These are phyloP conservation scores for Nymphaea thermarum DNA, from an alignment of 164 flowering plant genomes.

Conservation along the genomic window DNA sequence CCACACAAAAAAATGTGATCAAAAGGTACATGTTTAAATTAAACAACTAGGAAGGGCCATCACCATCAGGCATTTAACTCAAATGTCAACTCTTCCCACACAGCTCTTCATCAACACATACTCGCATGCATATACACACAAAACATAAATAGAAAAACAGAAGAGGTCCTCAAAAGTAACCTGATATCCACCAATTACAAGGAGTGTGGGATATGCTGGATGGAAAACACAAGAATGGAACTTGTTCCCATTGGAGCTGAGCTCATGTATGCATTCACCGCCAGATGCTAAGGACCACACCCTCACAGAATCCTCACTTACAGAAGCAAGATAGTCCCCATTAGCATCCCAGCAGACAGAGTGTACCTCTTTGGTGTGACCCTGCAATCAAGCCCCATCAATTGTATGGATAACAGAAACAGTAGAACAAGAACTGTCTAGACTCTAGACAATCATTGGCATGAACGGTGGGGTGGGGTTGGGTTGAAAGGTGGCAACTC, in stretches of 20 bases:
- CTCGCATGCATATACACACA: no score
- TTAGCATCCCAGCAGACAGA: constrained; percentile 80
- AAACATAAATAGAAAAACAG: no score
- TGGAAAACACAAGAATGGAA: constrained; percentile 89
- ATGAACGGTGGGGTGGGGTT: no score
- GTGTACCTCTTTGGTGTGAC: constrained; percentile 51
- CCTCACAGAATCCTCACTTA: constrained; percentile 63
- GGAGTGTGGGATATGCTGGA: constrained; percentile 58
- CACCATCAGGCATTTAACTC: no score
- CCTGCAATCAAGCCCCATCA: constrained; percentile 25
- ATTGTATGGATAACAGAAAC: not conserved
- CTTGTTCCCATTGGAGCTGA: constrained; percentile 56
- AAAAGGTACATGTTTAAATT: no score
- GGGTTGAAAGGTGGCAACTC: no score
- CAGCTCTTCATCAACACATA: no score
- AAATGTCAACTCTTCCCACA: no score
- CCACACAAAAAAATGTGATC: no score
- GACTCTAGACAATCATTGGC: no score
- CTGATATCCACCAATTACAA: constrained; percentile 78
- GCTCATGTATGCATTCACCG: constrained; percentile 71
- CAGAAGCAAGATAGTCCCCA: constrained; percentile 77
- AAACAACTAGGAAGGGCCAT: no score
- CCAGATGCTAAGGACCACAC: constrained; percentile 63
- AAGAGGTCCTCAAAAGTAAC: constrained; percentile 15
- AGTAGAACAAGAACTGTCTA: not conserved